Evolutionary conservation across 768 basidiomycete species (phyloP), one percentile per base, ranked within the genome.

Genomic region (Obba rivulosa): DNA sequence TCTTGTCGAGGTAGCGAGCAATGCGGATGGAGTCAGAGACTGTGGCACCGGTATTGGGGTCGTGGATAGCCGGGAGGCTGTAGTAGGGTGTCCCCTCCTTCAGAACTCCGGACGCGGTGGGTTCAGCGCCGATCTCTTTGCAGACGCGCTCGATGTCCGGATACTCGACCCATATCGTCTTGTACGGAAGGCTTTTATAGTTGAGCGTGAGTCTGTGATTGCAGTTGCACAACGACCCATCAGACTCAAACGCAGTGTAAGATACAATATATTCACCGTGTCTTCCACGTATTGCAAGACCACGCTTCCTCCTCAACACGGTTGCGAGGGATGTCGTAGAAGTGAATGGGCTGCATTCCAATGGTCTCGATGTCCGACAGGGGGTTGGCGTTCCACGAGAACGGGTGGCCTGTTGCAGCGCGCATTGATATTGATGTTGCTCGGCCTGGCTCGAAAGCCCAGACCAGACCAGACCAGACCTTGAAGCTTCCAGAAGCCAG

Each of bases 51-150:
- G 74, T 77, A 28, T 59, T 58, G 1, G 70, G 68, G 54, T 81
- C 78, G 53, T 72, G 57, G 46, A 83, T 77, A 21, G 71, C 66
- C 0, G 81, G 80, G 0, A 78, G 62, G 10, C 75, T 78, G 60
- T 78, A 77, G 34, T 50, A 1, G 58, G 65, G 9, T 43, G 43
- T 1, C 66, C 69, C 46, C 69, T 66, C 17, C 2, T 55, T 46
- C 45, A 62, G 63, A 8, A 34, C 57, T 4, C 45, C 18, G 13
- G 13, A 31, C 14, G 41, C 39, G 0, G 70, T 74, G 2, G 73
- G 67, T 3, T 57, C 49, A 10, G 69, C 65, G 0, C 69, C 66
- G 8, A 70, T 41, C 45, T 66, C 58, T 45, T 64, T 65, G 62
- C 60, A 62, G 35, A 55, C 57, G 1, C 40, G 18, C 49, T 59